A percentile compares a stretch with the other conserved stretches of the same genome.
Evolutionary conservation across 345 rosid species (phyloP).

Genomic region (Ceriops decandra): DNA sequence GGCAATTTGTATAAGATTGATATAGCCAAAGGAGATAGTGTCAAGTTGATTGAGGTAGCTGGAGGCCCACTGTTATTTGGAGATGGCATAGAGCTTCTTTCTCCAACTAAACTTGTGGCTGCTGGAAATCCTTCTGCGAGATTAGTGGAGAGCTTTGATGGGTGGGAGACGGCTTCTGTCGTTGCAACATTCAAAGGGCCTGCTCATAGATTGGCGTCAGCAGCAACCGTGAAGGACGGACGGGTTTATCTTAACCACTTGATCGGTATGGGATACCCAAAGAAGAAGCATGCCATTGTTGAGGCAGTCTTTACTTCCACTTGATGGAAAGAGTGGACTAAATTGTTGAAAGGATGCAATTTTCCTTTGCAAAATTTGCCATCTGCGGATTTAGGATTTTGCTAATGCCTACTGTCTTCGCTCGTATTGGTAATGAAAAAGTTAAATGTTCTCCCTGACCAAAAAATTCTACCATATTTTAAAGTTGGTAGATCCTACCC

Average conservation of each 20-base stretch:
- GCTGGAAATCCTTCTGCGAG: constrained; percentile 74
- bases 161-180: constrained; percentile 75
- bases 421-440: too few relatives aligned
- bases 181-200: constrained; percentile 64
- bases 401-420: not conserved
- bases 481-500: too few relatives aligned
- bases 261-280: constrained; percentile 76
- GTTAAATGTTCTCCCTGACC: too few relatives aligned
- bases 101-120: constrained; percentile 68
- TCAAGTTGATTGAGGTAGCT: constrained; percentile 42
- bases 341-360: not conserved
- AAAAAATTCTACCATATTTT: too few relatives aligned
- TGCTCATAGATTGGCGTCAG: constrained; percentile 63
- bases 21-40: constrained; percentile 36
- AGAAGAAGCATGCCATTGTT: constrained; percentile 73
- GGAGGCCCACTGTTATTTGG: constrained; percentile 64
- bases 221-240: constrained; percentile 83
- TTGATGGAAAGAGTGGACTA: not conserved
- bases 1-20: constrained; percentile 68
- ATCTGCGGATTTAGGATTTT: not conserved
- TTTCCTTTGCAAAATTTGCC: not conserved
- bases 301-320: constrained; percentile 57
- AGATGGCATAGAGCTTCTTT: constrained; percentile 68
- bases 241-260: constrained; percentile 68
- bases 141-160: constrained; percentile 73